Base-by-base conservation (phyloP, 2,329 filamentous ascomycete species). In the Stachybotrys chlorohalonatus region DNA sequence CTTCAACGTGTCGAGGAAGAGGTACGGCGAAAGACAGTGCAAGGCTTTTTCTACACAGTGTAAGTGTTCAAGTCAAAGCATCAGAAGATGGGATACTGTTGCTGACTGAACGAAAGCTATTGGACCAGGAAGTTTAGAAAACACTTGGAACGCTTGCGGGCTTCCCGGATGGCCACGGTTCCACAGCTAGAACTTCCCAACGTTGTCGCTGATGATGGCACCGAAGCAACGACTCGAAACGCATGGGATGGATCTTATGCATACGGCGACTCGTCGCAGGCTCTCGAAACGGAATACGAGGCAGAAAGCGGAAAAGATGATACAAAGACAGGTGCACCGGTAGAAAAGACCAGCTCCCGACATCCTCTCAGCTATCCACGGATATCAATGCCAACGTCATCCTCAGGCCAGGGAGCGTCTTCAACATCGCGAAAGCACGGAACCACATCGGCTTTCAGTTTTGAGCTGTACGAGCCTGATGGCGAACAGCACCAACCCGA, bases 1-100 rank as follows among this genome's bases (percentile, higher is more conserved):
- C 78, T 99, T 51, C 93, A 97, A 68, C 87, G 93, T 57, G 93
- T 99, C 1, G 90, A 99, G 63, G 93, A 99, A 70, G 90, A 94
- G 61, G 90, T 97, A 48, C 87, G 90, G 55, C 85, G 95, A 55
- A 89, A 93, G 59, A 85, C 92, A 31, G 94, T 99, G 9, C 82
- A 94, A 48, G 91, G 92, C 47, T 99, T 99, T 75, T 97, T 99
- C 70, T 89, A 97, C 68, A 97, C 92, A 13, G 72, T 94, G 73
- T 92, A 73, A 72, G 81, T 4, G 6, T 2, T 11, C 8, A 9
- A 42, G 13, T 42, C 36, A 36, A 36, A 36, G 17, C 15, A 17
- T 16, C 47, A 17, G 7, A 24, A 24, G 24, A 24, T 24, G 24
- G 24, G 24, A 24, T 24, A 24, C 24, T 24, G 24, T 24, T 24